Percentiles rank a stretch among this genome's conserved stretches.
Conservation (phyloP, 495 filamentous ascomycete species). For the Evernia prunastri region DNA sequence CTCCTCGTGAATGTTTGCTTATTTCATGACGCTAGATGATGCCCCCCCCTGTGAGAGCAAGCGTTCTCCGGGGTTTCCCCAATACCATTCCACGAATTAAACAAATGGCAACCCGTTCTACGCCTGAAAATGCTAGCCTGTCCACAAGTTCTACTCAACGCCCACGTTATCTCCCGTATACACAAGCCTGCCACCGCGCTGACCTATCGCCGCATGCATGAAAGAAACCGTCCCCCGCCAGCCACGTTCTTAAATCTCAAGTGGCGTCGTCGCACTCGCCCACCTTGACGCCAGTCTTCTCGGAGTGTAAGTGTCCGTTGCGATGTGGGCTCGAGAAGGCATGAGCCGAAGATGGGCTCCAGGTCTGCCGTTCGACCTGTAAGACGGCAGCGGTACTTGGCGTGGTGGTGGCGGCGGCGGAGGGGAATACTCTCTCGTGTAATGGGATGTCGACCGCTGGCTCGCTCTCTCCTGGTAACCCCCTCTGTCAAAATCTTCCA, state of each 20-base stretch:
- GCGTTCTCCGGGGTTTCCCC: no score
- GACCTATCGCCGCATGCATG: background rate
- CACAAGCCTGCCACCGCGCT: background rate
- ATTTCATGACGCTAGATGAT: no score
- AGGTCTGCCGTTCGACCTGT: background rate
- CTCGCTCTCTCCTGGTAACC: background rate
- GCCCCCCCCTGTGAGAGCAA: no score
- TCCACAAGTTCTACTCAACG: no score
- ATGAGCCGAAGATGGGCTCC: background rate
- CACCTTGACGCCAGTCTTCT: background rate
- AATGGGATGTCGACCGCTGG: background rate
- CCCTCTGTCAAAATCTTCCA: no score
- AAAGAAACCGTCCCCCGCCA: background rate
- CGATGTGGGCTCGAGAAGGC: background rate
- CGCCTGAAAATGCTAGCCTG: no score
- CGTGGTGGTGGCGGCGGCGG: background rate
- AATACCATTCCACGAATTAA: no score
- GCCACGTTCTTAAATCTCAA: background rate
- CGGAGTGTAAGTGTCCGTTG: background rate
- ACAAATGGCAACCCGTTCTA: no score
- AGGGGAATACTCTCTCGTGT: background rate
- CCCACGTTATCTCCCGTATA: background rate
- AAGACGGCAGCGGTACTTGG: background rate
- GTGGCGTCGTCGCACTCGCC: constrained; percentile 1
- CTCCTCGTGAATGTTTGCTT: no score